Conservation (phyloP, 2,329 filamentous ascomycete genomes). For the Ophiognomonia clavigignenti-juglandacearum region DNA sequence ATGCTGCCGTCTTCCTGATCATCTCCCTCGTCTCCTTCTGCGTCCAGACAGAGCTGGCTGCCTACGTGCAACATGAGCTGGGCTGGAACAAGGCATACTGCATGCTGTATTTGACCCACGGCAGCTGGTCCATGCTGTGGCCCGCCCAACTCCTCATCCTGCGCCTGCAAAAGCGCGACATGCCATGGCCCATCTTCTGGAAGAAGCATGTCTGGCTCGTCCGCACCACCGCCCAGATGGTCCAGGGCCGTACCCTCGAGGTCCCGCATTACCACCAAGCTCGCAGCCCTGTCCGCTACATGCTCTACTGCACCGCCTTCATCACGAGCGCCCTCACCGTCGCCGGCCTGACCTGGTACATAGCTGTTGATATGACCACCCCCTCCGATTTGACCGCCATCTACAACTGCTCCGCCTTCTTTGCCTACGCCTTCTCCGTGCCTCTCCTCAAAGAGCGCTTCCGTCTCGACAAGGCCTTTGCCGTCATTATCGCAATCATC, state of each 20-base stretch:
- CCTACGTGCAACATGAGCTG: slow-evolving; percentile 88
- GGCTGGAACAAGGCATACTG: slow-evolving; percentile 99
- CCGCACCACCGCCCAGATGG: slow-evolving; percentile 67
- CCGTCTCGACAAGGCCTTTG: slow-evolving; percentile 76
- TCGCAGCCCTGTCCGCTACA: slow-evolving; percentile 55
- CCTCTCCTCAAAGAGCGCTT: slow-evolving; percentile 82
- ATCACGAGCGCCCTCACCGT: slow-evolving; percentile 84
- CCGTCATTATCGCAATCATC: slow-evolving; percentile 79
- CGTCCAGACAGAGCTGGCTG: slow-evolving; percentile 90
- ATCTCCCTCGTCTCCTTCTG: slow-evolving; percentile 85
- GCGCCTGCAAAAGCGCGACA: slow-evolving; percentile 70
- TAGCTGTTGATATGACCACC: slow-evolving; percentile 89
- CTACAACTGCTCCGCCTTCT: slow-evolving; percentile 99
- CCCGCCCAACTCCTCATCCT: slow-evolving; percentile 76
- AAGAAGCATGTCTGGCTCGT: slow-evolving; percentile 51
- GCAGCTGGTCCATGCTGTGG: slow-evolving; percentile 89
- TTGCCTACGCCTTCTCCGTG: slow-evolving; percentile 95
- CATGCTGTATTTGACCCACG: slow-evolving; percentile 97
- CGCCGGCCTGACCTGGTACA: slow-evolving; percentile 90
- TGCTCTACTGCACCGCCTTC: slow-evolving; percentile 72
- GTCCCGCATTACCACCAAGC: slow-evolving; percentile 42
- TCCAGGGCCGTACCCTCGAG: slow-evolving; percentile 72
- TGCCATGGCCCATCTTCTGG: slow-evolving; percentile 85
- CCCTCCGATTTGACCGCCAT: slow-evolving; percentile 94
- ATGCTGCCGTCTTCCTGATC: slow-evolving; percentile 77